These are phyloP conservation scores for Chlorencoelia australis DNA, from an alignment of 2,329 filamentous ascomycete species.

Conservation along the genomic window DNA sequence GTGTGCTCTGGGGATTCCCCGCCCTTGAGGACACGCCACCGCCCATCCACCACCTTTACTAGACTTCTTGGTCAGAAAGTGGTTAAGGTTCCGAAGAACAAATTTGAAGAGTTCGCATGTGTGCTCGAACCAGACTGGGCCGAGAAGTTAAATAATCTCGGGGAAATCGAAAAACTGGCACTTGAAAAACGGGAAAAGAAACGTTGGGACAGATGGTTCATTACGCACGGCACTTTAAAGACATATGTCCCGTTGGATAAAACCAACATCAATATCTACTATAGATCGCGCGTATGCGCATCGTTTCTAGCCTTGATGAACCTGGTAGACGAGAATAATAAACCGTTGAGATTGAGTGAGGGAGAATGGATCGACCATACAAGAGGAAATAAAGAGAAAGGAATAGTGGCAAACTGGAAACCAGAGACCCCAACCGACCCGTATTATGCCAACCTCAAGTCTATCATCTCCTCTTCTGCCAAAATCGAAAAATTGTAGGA, in stretches of 20 bases:
- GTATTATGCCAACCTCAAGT: not conserved
- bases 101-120: not conserved
- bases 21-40: too few relatives aligned
- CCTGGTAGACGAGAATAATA: not conserved
- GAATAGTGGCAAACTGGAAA: not conserved
- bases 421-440: not conserved
- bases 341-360: not conserved
- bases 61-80: not conserved
- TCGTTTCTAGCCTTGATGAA: not conserved
- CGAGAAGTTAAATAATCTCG: not conserved
- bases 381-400: not conserved
- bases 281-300: not conserved
- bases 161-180: not conserved
- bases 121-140: not conserved
- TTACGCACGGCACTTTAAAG: not conserved
- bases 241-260: constrained; percentile 1
- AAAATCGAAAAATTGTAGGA: constrained; percentile 2
- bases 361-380: not conserved
- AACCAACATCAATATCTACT: constrained; percentile 1
- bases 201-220: not conserved
- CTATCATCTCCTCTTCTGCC: not conserved
- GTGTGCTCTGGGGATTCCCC: too few relatives aligned
- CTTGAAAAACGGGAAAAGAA: not conserved
- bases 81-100: not conserved
- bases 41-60: not conserved